phyloP scores from a whole-genome alignment of 768 basidiomycete species.

The Pleurotus tuber-regium region DNA sequence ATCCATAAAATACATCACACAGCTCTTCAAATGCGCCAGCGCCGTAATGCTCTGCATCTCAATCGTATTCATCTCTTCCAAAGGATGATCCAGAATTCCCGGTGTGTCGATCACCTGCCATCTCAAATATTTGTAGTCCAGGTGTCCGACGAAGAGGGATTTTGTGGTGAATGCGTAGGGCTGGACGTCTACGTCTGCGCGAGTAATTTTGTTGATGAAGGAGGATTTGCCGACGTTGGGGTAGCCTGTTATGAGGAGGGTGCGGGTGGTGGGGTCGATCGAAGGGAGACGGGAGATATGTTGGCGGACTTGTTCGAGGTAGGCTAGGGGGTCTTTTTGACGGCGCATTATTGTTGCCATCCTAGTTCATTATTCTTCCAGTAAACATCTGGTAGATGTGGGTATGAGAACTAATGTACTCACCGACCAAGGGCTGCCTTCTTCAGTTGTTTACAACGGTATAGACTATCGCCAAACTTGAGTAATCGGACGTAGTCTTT shows the following conservation, averaged over 20 bases:
- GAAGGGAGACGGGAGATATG: conserved; percentile 98
- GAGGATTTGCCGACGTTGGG: conserved; percentile 99
- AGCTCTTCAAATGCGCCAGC: conserved; percentile 91
- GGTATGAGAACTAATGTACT: conserved; percentile 26
- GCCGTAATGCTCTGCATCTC: conserved; percentile 99
- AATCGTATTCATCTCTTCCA: conserved; percentile 99
- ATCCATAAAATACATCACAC: conserved; percentile 98
- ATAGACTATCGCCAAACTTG: conserved; percentile 97
- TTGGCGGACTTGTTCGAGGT: conserved; percentile 98
- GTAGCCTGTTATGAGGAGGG: conserved; percentile 96
- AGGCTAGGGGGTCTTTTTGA: conserved; percentile 97
- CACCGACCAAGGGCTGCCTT: conserved; percentile 95
- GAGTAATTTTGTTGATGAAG: conserved; percentile 99
- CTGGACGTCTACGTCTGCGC: conserved; percentile 98
- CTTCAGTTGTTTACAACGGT: conserved; percentile 98
- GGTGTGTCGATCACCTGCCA: conserved; percentile 99
- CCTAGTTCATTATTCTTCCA: conserved; percentile 34
- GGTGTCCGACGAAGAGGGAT: conserved; percentile 95
- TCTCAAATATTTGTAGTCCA: conserved; percentile 98
- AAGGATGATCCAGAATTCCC: conserved; percentile 94
- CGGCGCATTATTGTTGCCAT: conserved; percentile 99
- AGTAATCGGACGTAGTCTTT: conserved; percentile 96
- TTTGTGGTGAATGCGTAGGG: conserved; percentile 99
- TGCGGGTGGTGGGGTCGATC: conserved; percentile 97
- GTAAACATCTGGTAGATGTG: background rate